Percentiles rank a stretch among this genome's conserved stretches.
Evolutionary conservation across 1,284 basidiomycete genomes (phyloP).

Genomic region (Thecaphora thlaspeos): DNA sequence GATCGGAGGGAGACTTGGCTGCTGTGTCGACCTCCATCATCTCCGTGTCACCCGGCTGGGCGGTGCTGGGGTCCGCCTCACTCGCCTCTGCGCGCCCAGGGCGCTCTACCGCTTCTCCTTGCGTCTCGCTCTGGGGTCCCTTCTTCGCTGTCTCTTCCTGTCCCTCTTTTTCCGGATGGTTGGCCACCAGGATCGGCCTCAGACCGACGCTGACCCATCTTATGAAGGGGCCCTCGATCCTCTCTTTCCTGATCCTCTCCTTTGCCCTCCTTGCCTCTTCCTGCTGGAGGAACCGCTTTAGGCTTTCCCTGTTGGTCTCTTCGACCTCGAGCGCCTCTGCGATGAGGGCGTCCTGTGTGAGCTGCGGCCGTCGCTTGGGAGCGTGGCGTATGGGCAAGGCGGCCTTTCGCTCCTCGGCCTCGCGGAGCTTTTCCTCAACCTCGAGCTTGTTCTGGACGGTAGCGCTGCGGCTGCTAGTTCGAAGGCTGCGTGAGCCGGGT

Average conservation of each 20-base stretch:
- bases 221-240: conserved; percentile 70
- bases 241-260: conserved; percentile 65
- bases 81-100: no score
- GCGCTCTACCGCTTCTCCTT: no score
- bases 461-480: conserved; percentile 22
- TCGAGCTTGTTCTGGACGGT: conserved; percentile 48
- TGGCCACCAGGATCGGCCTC: conserved; percentile 17
- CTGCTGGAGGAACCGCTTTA: conserved; percentile 71
- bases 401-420: conserved; percentile 68
- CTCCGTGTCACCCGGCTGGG: no score
- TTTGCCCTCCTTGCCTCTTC: conserved; percentile 77
- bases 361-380: conserved; percentile 36
- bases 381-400: conserved; percentile 10
- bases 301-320: conserved; percentile 76
- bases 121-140: not conserved
- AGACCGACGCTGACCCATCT: conserved; percentile 69
- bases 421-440: conserved; percentile 59
- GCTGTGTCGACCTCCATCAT: no score
- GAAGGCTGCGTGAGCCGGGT: not conserved
- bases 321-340: conserved; percentile 78
- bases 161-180: not conserved
- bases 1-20: no score
- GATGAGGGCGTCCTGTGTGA: conserved; percentile 77
- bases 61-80: no score
- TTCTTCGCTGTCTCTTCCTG: not conserved